These are phyloP conservation scores for Arachnomyces sp. DNA, from an alignment of 2,329 filamentous ascomycete species.

Conservation along the genomic window DNA sequence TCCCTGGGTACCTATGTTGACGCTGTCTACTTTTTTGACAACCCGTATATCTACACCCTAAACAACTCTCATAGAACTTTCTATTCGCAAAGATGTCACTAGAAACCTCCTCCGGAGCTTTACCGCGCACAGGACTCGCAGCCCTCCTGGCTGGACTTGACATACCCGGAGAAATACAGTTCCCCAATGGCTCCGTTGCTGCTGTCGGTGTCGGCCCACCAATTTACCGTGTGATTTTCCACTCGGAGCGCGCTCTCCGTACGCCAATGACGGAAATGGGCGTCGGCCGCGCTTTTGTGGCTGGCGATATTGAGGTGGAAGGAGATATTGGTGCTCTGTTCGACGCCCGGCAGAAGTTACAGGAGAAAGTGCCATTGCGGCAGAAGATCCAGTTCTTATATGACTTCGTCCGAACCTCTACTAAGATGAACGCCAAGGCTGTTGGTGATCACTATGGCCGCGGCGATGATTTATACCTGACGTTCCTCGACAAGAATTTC, in stretches of 20 bases:
- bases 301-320: constrained; percentile 2
- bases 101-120: no score
- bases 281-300: background rate
- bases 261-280: constrained; percentile 2
- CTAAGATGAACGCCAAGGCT: constrained; percentile 9
- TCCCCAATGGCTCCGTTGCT: background rate
- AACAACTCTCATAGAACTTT: no score
- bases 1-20: no score
- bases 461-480: background rate
- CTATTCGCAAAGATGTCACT: no score
- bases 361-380: constrained; percentile 10
- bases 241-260: background rate
- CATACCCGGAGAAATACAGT: background rate
- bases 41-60: no score
- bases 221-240: constrained; percentile 1
- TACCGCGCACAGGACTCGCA: no score
- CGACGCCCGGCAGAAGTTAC: constrained; percentile 2
- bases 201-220: background rate
- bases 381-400: constrained; percentile 12
- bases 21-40: no score
- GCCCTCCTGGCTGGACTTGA: background rate
- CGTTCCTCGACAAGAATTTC: constrained; percentile 1
- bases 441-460: constrained; percentile 1
- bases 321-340: background rate
- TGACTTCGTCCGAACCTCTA: constrained; percentile 7